These are phyloP conservation scores for Albophoma yamanashiensis DNA, from an alignment of 2,329 filamentous ascomycete genomes.

Conservation along the genomic window DNA sequence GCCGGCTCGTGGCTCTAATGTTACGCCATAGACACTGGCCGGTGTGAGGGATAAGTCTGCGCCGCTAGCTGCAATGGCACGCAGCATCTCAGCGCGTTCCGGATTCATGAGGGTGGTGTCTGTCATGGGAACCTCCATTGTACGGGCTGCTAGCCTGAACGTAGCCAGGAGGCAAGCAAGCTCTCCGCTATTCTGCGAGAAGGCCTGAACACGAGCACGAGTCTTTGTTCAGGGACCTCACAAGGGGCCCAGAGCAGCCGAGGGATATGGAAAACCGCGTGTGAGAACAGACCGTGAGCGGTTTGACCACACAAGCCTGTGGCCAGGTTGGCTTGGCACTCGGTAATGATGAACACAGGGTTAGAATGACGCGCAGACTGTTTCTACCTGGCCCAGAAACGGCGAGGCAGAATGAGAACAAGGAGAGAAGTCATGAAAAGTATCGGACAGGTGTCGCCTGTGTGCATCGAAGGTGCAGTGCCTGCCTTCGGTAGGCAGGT, in stretches of 20 bases:
- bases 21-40: not conserved
- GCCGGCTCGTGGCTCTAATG: not conserved
- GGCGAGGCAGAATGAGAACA: not conserved
- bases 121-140: not conserved
- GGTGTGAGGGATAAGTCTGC: not conserved
- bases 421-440: not conserved
- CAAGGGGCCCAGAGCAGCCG: too few relatives aligned
- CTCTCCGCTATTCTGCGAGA: too few relatives aligned
- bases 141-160: not conserved
- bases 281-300: too few relatives aligned
- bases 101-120: constrained; percentile 12
- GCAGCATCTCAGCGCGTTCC: constrained; percentile 14
- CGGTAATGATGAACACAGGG: not conserved
- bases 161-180: not conserved
- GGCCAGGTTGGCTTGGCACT: too few relatives aligned
- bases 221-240: not conserved
- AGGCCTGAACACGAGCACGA: not conserved
- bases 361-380: not conserved
- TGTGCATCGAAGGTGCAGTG: not conserved
- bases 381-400: not conserved
- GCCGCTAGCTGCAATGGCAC: constrained; percentile 3
- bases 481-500: not conserved
- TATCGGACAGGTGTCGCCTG: too few relatives aligned
- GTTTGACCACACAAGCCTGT: too few relatives aligned
- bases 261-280: too few relatives aligned